Conservation (phyloP, 441 rosid species). For the Eutrema salsugineum region DNA sequence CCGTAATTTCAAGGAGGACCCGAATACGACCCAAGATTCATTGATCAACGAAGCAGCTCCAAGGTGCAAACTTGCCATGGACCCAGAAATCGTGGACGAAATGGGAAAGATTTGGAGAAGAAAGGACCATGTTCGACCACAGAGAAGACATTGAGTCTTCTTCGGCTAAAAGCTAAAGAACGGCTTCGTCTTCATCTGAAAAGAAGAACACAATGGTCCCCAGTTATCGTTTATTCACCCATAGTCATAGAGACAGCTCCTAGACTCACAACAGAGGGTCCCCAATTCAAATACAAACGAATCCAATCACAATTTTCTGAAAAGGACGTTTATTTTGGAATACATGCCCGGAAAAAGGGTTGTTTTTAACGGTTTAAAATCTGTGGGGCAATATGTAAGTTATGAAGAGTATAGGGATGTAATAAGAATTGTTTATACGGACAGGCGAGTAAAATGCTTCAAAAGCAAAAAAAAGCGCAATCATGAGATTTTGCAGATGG, state of each 20-base stretch:
- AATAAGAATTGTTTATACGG: not conserved
- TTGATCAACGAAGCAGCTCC: not conserved
- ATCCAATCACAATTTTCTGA: not conserved
- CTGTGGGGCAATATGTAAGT: not conserved
- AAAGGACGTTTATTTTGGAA: not conserved
- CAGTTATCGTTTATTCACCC: not conserved
- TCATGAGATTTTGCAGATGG: not conserved
- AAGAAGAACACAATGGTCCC: constrained; percentile 9
- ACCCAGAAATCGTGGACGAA: constrained; percentile 8
- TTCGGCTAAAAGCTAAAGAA: not conserved
- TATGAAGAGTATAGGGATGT: not conserved
- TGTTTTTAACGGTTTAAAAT: not conserved
- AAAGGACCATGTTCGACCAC: constrained; percentile 5
- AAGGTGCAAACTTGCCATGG: constrained; percentile 22
- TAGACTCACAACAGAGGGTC: not conserved
- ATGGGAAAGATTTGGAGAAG: not conserved
- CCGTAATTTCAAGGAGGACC: constrained; percentile 8
- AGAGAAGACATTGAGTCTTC: constrained; percentile 6
- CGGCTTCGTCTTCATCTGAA: constrained; percentile 10
- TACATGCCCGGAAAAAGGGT: not conserved
- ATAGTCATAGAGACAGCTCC: not conserved
- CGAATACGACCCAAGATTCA: constrained; percentile 1
- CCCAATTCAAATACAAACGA: not conserved
- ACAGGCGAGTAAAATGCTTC: not conserved
- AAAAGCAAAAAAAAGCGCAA: not conserved